Conservation (phyloP, 805 yeast species). For the Metschnikowia henanensis region DNA sequence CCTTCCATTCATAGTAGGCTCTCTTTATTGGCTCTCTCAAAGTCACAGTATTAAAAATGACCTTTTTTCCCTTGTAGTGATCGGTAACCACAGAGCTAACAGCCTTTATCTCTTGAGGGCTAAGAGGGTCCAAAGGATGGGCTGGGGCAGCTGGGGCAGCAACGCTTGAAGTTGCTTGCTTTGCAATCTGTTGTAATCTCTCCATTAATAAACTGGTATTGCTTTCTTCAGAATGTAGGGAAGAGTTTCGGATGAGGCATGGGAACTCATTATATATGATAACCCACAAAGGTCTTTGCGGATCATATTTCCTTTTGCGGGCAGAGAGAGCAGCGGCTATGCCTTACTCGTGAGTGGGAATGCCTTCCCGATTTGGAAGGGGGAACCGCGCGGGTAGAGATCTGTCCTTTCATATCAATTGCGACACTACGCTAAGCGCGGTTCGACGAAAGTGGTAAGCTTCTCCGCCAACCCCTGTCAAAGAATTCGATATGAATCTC, state of each 20-base stretch:
- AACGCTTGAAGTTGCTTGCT: slow-evolving; percentile 57
- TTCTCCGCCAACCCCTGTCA: too few relatives aligned
- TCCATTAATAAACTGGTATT: slow-evolving; percentile 44
- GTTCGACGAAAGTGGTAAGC: too few relatives aligned
- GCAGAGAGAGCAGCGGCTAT: slow-evolving; percentile 2
- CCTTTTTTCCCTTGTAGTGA: slow-evolving; percentile 43
- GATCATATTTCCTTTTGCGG: slow-evolving; percentile 14
- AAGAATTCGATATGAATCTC: too few relatives aligned
- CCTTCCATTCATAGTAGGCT: slow-evolving; percentile 65
- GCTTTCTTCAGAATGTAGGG: too few relatives aligned
- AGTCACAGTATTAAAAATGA: slow-evolving; percentile 68
- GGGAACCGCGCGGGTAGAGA: slow-evolving; percentile 12
- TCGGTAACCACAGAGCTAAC: slow-evolving; percentile 53
- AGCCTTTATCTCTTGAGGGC: slow-evolving; percentile 59
- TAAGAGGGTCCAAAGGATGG: slow-evolving; percentile 73
- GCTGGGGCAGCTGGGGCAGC: slow-evolving; percentile 55
- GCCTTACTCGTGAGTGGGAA: slow-evolving; percentile 2
- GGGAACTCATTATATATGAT: slow-evolving; percentile 2
- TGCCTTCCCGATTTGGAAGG: slow-evolving; percentile 10
- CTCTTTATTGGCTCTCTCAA: slow-evolving; percentile 69
- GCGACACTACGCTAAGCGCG: too few relatives aligned
- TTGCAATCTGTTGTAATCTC: slow-evolving; percentile 63
- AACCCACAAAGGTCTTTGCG: slow-evolving; percentile 7
- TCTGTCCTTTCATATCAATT: too few relatives aligned
- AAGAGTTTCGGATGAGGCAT: too few relatives aligned